A percentile compares a stretch with the other conserved stretches of the same genome.
Conservation (phyloP, 164 flowering plant genomes). For the Protea cynaroides region DNA sequence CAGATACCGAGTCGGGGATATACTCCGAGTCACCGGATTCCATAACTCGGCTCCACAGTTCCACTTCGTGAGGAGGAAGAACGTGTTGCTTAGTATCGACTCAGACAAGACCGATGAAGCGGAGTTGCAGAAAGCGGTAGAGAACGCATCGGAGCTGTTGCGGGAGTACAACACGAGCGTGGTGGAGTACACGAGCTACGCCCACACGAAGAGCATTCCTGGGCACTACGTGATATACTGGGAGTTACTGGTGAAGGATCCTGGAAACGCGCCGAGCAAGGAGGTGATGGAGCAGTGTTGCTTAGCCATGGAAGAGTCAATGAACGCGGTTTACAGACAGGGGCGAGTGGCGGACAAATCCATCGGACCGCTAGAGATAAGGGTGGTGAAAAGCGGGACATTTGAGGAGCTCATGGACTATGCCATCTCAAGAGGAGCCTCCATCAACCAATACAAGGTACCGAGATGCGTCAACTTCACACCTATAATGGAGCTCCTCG, state of each 20-base stretch:
- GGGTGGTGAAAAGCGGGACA: constrained; percentile 61
- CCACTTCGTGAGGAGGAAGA: constrained; percentile 54
- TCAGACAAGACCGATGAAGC: constrained; percentile 79
- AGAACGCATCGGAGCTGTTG: constrained; percentile 36
- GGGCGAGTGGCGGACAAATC: constrained; percentile 58
- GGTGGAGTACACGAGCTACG: constrained; percentile 74
- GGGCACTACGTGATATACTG: constrained; percentile 80
- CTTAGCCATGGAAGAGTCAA: constrained; percentile 63
- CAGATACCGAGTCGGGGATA: constrained; percentile 70
- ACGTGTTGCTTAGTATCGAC: constrained; percentile 67
- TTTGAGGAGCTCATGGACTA: constrained; percentile 87
- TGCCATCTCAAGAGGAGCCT: constrained; percentile 74
- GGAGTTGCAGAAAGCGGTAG: constrained; percentile 60
- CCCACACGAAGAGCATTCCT: constrained; percentile 59
- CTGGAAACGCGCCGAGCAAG: constrained; percentile 19
- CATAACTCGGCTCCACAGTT: constrained; percentile 68
- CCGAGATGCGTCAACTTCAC: constrained; percentile 72
- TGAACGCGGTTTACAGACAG: constrained; percentile 75
- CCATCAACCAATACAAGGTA: constrained; percentile 75
- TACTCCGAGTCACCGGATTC: constrained; percentile 58
- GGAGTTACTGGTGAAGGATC: constrained; percentile 49
- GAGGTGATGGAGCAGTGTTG: constrained; percentile 49
- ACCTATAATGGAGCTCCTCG: constrained; percentile 64
- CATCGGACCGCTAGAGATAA: constrained; percentile 69
- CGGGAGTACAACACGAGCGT: constrained; percentile 36